Base-by-base conservation (phyloP, 2,329 filamentous ascomycete species). In the Penicillium sp. region DNA sequence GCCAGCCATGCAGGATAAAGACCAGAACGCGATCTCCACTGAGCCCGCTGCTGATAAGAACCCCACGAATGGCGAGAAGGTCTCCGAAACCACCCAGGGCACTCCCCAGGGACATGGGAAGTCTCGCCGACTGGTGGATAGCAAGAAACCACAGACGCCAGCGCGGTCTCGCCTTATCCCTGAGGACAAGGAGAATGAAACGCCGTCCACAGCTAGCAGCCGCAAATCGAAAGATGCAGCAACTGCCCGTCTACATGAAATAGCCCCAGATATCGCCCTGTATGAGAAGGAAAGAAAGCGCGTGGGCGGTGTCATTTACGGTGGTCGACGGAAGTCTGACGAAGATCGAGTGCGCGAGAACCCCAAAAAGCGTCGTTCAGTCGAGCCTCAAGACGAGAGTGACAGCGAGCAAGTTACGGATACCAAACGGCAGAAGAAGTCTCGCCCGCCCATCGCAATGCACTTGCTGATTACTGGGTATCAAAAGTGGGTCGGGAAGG, bases 241-340 rank as follows among this genome's bases (percentile, higher is more conserved):
- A 9, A 70, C 84, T n/a, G 79, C 82, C 21, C 82, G 80, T 49
- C 70, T 97, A 6, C 87, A 93, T 38, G 78, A 80, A 23, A 73
- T 91, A 41, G 89, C 87, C 1, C 79, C 84, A 0, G 93, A 98
- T 59, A 89, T 97, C 57, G 84, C 84, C 2, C 72, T 94, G 20
- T 98, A 93, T 58, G 86, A 97, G 59, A 95, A 93, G 61, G 93
- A 98, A 68, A 88, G 80, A 72, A 96, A 94, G 70, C 81, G 93
- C 14, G 78, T 77, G 31, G 81, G 81, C 10, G 81, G 81, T 27
- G 78, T 84, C 3, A 69, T 79, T 8, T 78, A 83, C 50, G 80
- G 80, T 18, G 75, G 77, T 10, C 62, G 74, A 51, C 66, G 70
- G 17, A 70, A 67, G 50, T 71, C 56, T 14, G 69, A 67, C 35